phyloP scores from a whole-genome alignment of 805 yeast species.

The Kodamaea kakaduensis region DNA sequence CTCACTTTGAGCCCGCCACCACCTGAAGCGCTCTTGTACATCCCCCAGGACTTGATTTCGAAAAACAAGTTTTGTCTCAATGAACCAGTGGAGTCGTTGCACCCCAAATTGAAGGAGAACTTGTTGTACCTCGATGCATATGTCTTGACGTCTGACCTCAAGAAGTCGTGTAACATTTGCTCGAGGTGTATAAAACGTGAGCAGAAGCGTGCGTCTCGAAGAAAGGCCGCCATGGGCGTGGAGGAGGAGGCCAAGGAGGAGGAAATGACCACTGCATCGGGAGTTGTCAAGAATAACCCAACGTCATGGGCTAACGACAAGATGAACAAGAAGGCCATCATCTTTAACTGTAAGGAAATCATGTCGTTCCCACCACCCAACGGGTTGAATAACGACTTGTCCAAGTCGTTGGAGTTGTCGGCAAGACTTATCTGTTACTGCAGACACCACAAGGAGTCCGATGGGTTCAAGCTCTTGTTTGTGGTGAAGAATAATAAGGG shows the following conservation, averaged over 20 bases:
- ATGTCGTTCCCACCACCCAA: conserved; percentile 65
- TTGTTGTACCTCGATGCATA: conserved; percentile 71
- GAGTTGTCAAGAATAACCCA: conserved; percentile 47
- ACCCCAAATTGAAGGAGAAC: conserved; percentile 42
- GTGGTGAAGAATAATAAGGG: conserved; percentile 60
- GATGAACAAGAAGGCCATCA: conserved; percentile 74
- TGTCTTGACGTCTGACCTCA: conserved; percentile 58
- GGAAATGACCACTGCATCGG: conserved; percentile 17
- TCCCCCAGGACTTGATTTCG: conserved; percentile 84
- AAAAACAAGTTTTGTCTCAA: conserved; percentile 76
- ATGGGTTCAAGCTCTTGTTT: conserved; percentile 74
- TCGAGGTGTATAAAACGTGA: conserved; percentile 88
- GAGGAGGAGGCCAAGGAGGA: conserved; percentile 9
- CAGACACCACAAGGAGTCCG: conserved; percentile 87
- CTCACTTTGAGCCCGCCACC: conserved; percentile 74
- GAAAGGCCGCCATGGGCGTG: conserved; percentile 58
- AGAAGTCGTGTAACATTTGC: conserved; percentile 68
- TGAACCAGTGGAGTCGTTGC: conserved; percentile 44
- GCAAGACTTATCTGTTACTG: conserved; percentile 93
- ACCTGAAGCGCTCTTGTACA: conserved; percentile 62
- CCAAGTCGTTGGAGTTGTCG: conserved; percentile 44
- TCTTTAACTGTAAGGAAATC: conserved; percentile 88
- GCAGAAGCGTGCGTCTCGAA: conserved; percentile 87
- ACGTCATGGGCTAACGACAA: conserved; percentile 74
- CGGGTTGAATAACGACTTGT: conserved; percentile 29